Evolutionary conservation across 2,329 filamentous ascomycete genomes (phyloP), one percentile per base, ranked within the genome.

Genomic region (Incumbomyces lentus): DNA sequence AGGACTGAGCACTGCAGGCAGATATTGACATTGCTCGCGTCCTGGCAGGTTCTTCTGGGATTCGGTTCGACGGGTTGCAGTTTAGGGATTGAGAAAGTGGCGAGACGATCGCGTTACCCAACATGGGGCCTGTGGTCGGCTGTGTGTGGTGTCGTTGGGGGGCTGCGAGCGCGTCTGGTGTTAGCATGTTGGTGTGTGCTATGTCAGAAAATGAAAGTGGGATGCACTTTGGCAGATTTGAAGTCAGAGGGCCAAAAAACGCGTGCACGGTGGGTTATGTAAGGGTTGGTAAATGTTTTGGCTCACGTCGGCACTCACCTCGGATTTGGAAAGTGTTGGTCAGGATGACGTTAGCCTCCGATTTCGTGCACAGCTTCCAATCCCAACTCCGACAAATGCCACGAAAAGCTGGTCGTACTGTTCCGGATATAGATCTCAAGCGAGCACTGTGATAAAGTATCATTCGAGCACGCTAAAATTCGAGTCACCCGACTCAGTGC

Each of bases 51-150:
- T 72, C 69, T 60, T 71, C 66, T 3, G 69, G 70, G 44, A 72
- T 63, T 11, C 68, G 68, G 52, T 72, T 67, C 41, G 66, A 59
- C 12, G 70, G 68, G 50, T 71, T 69, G 31, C 67, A 71, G 42
- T 66, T 69, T 12, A 62, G 57, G 4, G 67, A 54, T 19, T 55
- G 45, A 18, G 52, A 49, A 12, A 60, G 32, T 32, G 52, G 50
- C 13, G 42, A 32, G 26, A 30, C n/a, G 16, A 14, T 33, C 26
- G 40, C 40, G 26, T 26, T 26, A 8, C 22, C 22, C 22, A 26
- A 8, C 22, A 26, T 26, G 5, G 22, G 22, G 8, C 22, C 22
- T 4, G 22, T 26, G 22, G 22, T 26, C 8, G 29, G 7, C 6
- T 35, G 40, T 3, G 35, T 34, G 40, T 26, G 6, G 7, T 7